Percentiles rank a stretch among this genome's conserved stretches.
Conservation (phyloP, 1,284 basidiomycete genomes). For the Leccinum brunneo-olivaceum region DNA sequence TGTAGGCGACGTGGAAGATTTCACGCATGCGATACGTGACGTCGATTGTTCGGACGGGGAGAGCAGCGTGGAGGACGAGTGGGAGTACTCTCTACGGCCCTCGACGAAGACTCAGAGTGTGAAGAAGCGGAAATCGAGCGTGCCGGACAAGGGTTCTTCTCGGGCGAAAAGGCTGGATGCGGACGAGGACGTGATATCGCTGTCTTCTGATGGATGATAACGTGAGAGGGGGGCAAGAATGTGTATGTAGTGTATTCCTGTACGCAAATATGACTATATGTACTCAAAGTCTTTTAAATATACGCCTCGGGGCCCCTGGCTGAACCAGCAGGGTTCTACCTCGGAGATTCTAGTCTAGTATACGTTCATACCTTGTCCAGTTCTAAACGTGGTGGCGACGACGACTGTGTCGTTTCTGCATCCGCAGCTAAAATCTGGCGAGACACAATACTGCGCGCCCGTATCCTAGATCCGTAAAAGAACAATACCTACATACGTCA, state of each 20-base stretch:
- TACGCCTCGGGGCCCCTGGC: too few species aligned
- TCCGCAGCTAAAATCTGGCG: constrained; percentile 34
- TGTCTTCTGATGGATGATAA: constrained; percentile 28
- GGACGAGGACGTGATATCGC: constrained; percentile 26
- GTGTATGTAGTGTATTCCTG: too few species aligned
- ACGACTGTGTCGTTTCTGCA: neutral
- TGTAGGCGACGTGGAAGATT: constrained; percentile 13
- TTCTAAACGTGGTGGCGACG: neutral
- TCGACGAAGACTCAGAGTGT: neutral
- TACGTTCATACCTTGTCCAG: constrained; percentile 14
- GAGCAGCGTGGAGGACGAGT: constrained; percentile 24
- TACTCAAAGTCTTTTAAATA: too few species aligned
- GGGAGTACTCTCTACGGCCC: constrained; percentile 23
- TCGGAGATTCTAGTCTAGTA: too few species aligned
- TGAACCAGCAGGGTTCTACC: too few species aligned
- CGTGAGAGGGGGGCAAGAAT: too few species aligned
- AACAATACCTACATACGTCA: constrained; percentile 13
- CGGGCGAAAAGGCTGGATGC: constrained; percentile 1
- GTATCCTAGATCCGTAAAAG: constrained; percentile 35
- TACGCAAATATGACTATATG: too few species aligned
- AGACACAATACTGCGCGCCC: constrained; percentile 55
- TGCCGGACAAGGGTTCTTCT: neutral
- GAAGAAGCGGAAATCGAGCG: constrained; percentile 18
- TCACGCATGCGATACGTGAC: constrained; percentile 19
- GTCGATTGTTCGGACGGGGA: constrained; percentile 10